Evolutionary conservation across 2,329 filamentous ascomycete species (phyloP).

Genomic region (Hypoxylon sp.): DNA sequence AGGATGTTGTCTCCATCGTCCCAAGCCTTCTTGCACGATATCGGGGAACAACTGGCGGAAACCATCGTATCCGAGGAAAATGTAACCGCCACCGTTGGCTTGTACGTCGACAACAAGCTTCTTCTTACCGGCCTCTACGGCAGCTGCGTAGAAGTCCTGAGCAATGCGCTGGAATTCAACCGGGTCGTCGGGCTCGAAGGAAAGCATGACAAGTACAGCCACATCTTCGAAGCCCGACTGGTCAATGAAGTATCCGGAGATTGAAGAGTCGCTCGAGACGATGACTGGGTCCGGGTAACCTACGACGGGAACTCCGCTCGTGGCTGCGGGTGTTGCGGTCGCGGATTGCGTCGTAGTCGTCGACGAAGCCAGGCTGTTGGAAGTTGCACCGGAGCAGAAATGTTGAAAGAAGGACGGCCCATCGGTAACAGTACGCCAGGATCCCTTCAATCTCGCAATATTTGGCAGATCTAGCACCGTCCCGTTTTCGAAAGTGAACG

Average conservation of each 20-base stretch:
- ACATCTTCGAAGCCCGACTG: constrained; percentile 53
- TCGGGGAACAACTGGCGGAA: constrained; percentile 69
- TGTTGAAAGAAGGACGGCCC: constrained; percentile 51
- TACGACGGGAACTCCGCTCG: constrained; percentile 31
- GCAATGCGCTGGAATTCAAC: constrained; percentile 54
- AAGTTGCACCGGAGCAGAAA: constrained; percentile 49
- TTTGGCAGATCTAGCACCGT: constrained; percentile 55
- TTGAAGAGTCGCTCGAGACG: constrained; percentile 50
- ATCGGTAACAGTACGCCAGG: constrained; percentile 54
- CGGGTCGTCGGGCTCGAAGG: constrained; percentile 50
- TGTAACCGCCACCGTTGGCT: constrained; percentile 69
- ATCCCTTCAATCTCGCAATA: constrained; percentile 55
- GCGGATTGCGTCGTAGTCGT: constrained; percentile 23
- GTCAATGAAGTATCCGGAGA: constrained; percentile 55
- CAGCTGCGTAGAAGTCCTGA: constrained; percentile 53
- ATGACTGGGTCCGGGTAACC: constrained; percentile 54
- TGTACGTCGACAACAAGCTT: constrained; percentile 70
- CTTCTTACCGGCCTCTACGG: constrained; percentile 65
- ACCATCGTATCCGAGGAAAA: constrained; percentile 69
- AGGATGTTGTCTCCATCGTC: constrained; percentile 58
- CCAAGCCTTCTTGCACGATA: constrained; percentile 59
- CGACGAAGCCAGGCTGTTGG: constrained; percentile 13
- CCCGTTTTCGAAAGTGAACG: constrained; percentile 59
- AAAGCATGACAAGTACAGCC: constrained; percentile 53
- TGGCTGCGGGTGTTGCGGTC: constrained; percentile 32